These are phyloP conservation scores for Chloromonas sp. DNA, from an alignment of 163 green algal genomes.

Conservation along the genomic window DNA sequence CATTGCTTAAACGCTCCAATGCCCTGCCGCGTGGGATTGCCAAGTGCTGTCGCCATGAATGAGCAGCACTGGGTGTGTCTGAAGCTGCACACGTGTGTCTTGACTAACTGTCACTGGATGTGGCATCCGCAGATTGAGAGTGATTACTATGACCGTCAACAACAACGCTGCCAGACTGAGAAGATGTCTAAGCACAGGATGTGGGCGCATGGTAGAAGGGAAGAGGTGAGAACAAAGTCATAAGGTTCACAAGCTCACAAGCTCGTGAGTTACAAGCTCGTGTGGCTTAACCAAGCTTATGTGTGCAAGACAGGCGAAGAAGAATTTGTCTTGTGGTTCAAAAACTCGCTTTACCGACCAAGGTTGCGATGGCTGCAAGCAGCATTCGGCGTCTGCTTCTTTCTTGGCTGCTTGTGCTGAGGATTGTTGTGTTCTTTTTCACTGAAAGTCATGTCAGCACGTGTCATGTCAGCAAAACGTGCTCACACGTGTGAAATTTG, in stretches of 20 bases:
- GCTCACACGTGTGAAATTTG: too few relatives aligned
- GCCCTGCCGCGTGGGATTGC: too few relatives aligned
- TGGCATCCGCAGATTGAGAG: slow-evolving; percentile 29
- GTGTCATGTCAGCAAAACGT: too few relatives aligned
- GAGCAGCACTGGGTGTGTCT: too few relatives aligned
- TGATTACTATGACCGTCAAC: slow-evolving; percentile 40
- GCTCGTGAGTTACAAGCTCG: too few relatives aligned
- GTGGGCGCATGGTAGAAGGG: slow-evolving; percentile 19
- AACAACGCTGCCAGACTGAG: slow-evolving; percentile 44
- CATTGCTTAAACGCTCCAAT: not conserved
- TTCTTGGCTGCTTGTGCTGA: not conserved
- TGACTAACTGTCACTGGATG: not conserved
- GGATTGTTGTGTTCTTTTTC: not conserved
- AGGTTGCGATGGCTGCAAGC: not conserved
- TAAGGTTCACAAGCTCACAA: too few relatives aligned
- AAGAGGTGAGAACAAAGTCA: slow-evolving; percentile 14
- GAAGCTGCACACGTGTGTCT: too few relatives aligned
- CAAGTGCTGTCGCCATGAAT: too few relatives aligned
- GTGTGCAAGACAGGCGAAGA: too few relatives aligned
- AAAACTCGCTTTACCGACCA: too few relatives aligned
- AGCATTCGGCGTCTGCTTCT: not conserved
- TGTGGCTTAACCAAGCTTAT: too few relatives aligned
- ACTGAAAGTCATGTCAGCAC: too few relatives aligned
- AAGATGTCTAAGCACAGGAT: slow-evolving; percentile 34
- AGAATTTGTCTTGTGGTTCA: not conserved